Conservation (phyloP, 768 basidiomycete species). For the Pleurotus salmoneostramineus region DNA sequence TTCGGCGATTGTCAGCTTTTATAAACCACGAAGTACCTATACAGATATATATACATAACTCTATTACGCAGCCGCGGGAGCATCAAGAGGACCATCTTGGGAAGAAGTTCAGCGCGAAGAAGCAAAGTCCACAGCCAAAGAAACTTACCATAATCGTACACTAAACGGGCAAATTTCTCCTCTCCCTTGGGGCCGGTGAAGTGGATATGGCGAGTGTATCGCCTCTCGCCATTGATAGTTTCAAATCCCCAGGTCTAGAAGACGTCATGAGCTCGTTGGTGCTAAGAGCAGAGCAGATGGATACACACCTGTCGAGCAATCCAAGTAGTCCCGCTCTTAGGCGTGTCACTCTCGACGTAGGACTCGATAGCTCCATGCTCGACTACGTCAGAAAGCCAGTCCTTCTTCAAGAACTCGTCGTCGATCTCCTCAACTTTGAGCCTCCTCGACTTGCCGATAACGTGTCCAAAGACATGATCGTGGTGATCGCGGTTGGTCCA, state of each 20-base stretch:
- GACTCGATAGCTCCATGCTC: conserved; percentile 42
- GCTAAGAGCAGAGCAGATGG: not conserved
- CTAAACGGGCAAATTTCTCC: conserved; percentile 50
- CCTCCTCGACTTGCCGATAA: conserved; percentile 53
- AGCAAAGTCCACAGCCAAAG: not conserved
- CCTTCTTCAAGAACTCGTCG: conserved; percentile 37
- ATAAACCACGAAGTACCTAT: no score
- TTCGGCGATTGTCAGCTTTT: no score
- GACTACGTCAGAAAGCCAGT: conserved; percentile 36
- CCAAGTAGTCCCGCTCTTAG: conserved; percentile 61
- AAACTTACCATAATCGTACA: conserved; percentile 66
- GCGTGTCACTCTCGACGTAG: conserved; percentile 55
- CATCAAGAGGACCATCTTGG: not conserved
- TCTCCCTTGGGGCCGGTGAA: conserved; percentile 61
- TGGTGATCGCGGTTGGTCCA: conserved; percentile 51
- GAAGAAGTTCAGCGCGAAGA: not conserved
- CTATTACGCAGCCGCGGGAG: not conserved
- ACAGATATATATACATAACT: not conserved
- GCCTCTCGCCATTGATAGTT: conserved; percentile 51
- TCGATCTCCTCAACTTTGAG: conserved; percentile 42
- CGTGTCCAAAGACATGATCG: conserved; percentile 59
- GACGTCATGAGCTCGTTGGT: not conserved
- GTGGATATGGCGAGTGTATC: conserved; percentile 56
- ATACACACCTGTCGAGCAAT: conserved; percentile 53
- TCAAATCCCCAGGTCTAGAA: conserved; percentile 62